Conservation (phyloP, 768 basidiomycete species). For the Sporobolomyces roseus region DNA sequence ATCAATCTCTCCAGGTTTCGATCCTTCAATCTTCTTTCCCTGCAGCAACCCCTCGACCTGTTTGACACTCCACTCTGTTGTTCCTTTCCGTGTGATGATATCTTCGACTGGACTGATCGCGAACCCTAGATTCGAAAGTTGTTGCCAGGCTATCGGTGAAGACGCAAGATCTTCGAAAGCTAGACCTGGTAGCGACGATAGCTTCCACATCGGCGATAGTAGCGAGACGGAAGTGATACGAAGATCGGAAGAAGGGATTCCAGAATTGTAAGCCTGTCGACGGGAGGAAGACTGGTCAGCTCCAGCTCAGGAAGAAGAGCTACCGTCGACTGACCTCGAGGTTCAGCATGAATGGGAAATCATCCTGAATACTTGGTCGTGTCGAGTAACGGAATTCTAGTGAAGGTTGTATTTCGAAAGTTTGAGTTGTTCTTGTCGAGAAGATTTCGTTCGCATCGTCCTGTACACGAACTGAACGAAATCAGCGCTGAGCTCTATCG, state of each 20-base stretch:
- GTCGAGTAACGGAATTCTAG: slow-evolving; percentile 58
- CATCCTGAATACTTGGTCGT: slow-evolving; percentile 51
- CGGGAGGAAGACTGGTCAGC: not conserved
- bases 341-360: slow-evolving; percentile 7
- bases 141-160: slow-evolving; percentile 54
- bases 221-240: slow-evolving; percentile 60
- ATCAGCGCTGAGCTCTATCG: not conserved
- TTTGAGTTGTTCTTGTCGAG: slow-evolving; percentile 57
- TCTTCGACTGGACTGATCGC: slow-evolving; percentile 52
- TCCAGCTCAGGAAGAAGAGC: no score
- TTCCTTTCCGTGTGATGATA: not conserved
- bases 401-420: slow-evolving; percentile 61
- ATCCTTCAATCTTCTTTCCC: slow-evolving; percentile 22
- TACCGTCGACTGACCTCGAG: slow-evolving; percentile 20
- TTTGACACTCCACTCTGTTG: not conserved
- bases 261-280: slow-evolving; percentile 25
- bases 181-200: slow-evolving; percentile 50
- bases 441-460: slow-evolving; percentile 53
- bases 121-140: slow-evolving; percentile 55
- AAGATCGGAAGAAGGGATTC: slow-evolving; percentile 47
- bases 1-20: not conserved
- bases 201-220: slow-evolving; percentile 68
- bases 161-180: slow-evolving; percentile 52
- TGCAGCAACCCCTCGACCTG: slow-evolving; percentile 28
- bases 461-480: not conserved